Evolutionary conservation across 2,329 filamentous ascomycete genomes (phyloP).

Genomic region (Magnaporthiopsis poae): DNA sequence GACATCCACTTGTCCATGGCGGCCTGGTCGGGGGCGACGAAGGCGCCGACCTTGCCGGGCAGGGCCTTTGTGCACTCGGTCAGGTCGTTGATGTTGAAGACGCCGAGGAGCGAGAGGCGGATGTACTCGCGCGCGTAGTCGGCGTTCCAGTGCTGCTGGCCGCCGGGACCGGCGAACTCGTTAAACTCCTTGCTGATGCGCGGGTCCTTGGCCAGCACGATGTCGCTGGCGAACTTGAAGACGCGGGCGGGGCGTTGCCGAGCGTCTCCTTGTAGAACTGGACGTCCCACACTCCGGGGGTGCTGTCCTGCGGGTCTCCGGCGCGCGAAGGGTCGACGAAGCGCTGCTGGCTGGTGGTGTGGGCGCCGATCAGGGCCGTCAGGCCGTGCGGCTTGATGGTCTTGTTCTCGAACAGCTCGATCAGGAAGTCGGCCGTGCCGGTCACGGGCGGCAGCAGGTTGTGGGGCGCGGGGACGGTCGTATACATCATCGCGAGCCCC

Average conservation of each 20-base stretch:
- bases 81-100: constrained; percentile 45
- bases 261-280: constrained; percentile 36
- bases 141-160: constrained; percentile 31
- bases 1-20: background rate
- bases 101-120: constrained; percentile 43
- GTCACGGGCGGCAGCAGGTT: constrained; percentile 35
- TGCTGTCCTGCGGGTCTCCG: constrained; percentile 35
- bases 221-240: constrained; percentile 32
- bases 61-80: constrained; percentile 46
- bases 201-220: constrained; percentile 28
- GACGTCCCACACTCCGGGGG: constrained; percentile 40
- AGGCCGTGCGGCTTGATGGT: constrained; percentile 40
- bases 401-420: constrained; percentile 39
- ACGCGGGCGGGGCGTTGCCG: constrained; percentile 21
- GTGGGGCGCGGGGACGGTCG: constrained; percentile 26
- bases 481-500: no score
- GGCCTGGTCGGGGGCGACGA: background rate
- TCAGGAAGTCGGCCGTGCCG: constrained; percentile 30
- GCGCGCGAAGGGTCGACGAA: constrained; percentile 30
- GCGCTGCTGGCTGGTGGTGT: constrained; percentile 38
- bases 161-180: constrained; percentile 23
- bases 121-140: constrained; percentile 45
- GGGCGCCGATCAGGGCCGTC: constrained; percentile 44
- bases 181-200: constrained; percentile 30
- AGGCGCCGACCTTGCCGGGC: constrained; percentile 17